These are phyloP conservation scores for Leishmania braziliensis DNA, from an alignment of 208 protist genomes.

Conservation along the genomic window DNA sequence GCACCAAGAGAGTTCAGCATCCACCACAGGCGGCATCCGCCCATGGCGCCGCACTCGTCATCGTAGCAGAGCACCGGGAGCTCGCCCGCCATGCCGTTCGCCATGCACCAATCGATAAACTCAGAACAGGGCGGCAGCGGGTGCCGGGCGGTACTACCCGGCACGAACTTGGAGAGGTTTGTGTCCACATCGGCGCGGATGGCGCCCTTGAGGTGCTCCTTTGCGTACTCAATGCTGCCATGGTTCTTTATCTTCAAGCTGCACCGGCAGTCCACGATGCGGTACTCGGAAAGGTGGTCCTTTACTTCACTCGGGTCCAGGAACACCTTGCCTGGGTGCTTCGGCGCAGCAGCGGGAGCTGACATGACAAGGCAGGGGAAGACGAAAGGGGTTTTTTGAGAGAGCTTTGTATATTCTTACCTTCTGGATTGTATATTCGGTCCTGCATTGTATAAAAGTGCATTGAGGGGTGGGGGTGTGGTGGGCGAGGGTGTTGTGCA, in stretches of 20 bases:
- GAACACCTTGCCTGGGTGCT: slow-evolving; percentile 59
- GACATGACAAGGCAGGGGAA: slow-evolving; percentile 3
- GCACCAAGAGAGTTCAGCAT: slow-evolving; percentile 82
- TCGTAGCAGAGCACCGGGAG: slow-evolving; percentile 87
- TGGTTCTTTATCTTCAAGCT: slow-evolving; percentile 47
- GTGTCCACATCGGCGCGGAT: slow-evolving; percentile 59
- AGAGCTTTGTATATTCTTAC: not conserved
- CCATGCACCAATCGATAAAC: slow-evolving; percentile 73
- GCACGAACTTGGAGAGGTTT: slow-evolving; percentile 37
- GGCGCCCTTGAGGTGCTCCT: slow-evolving; percentile 53
- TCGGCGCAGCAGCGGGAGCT: slow-evolving; percentile 10
- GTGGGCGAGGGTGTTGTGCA: not conserved
- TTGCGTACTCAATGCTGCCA: slow-evolving; percentile 48
- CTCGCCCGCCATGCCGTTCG: slow-evolving; percentile 35
- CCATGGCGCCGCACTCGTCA: slow-evolving; percentile 74
- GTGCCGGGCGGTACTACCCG: slow-evolving; percentile 51
- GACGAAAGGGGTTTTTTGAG: not conserved
- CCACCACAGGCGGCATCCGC: slow-evolving; percentile 86
- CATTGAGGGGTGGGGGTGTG: too few species aligned
- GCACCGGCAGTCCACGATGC: slow-evolving; percentile 83
- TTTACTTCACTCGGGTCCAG: slow-evolving; percentile 48
- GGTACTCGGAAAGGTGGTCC: slow-evolving; percentile 39
- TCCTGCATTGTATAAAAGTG: not conserved
- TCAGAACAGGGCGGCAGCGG: slow-evolving; percentile 48
- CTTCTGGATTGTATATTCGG: not conserved